Evolutionary conservation across 139 green algal species (phyloP).

Genomic region (Chlamydomonas incerta): DNA sequence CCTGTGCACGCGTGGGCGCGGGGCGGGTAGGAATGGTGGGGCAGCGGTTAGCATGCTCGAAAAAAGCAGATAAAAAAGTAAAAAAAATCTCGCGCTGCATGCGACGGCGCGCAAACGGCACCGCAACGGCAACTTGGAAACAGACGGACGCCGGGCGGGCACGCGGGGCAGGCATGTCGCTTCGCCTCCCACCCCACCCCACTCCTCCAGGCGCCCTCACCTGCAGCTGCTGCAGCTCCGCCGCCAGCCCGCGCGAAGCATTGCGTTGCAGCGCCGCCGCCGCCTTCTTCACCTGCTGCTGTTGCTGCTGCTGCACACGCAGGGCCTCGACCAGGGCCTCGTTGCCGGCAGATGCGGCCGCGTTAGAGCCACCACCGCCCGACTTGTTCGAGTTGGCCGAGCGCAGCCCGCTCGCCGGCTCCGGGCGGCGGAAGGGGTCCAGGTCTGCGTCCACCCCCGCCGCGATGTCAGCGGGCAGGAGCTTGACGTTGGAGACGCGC

Average conservation of each 20-base stretch:
- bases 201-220: background rate
- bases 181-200: too few species aligned
- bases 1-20: too few species aligned
- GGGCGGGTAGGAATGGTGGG: too few species aligned
- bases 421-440: conserved; percentile 17
- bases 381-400: background rate
- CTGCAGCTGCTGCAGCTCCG: conserved; percentile 42
- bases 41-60: too few species aligned
- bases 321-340: conserved; percentile 29
- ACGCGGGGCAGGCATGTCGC: too few species aligned
- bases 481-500: conserved; percentile 61
- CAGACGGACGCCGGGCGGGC: too few species aligned
- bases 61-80: too few species aligned
- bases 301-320: conserved; percentile 23
- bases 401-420: background rate
- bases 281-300: conserved; percentile 17
- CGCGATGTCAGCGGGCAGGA: conserved; percentile 34
- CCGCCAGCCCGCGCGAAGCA: conserved; percentile 20
- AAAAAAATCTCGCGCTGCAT: too few species aligned
- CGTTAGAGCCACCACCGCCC: background rate
- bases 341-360: background rate
- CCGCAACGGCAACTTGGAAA: too few species aligned
- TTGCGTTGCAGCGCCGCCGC: conserved; percentile 13
- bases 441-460: conserved; percentile 5
- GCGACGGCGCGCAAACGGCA: too few species aligned